These are phyloP conservation scores for Elsinoe fawcettii DNA, from an alignment of 2,329 filamentous ascomycete species.

Conservation along the genomic window DNA sequence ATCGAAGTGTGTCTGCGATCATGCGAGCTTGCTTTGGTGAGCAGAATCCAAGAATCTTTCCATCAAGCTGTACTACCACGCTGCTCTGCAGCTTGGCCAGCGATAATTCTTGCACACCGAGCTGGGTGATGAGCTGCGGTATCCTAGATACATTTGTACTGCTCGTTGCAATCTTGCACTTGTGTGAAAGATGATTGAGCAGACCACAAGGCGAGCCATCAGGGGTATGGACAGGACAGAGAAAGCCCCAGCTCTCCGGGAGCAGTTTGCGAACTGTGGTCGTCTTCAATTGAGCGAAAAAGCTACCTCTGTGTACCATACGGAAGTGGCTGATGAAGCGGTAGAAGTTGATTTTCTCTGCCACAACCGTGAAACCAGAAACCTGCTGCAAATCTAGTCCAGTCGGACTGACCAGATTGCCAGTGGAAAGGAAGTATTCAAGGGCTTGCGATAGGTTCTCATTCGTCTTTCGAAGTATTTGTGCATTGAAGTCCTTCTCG, in stretches of 20 bases:
- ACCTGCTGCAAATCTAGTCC: conserved; percentile 91
- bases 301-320: conserved; percentile 97
- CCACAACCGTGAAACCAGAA: conserved; percentile 91
- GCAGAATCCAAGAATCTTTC: conserved; percentile 83
- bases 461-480: conserved; percentile 72
- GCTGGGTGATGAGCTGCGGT: conserved; percentile 63
- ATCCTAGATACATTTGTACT: conserved; percentile 66
- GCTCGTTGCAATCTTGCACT: conserved; percentile 79
- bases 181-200: conserved; percentile 90
- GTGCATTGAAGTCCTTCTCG: conserved; percentile 66
- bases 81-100: conserved; percentile 75
- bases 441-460: conserved; percentile 80
- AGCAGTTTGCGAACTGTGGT: conserved; percentile 92
- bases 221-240: conserved; percentile 95
- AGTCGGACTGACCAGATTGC: conserved; percentile 83
- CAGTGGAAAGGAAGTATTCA: conserved; percentile 94
- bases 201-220: conserved; percentile 93
- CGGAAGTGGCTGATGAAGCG: conserved; percentile 98
- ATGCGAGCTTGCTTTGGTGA: conserved; percentile 71
- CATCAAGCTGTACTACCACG: conserved; percentile 84
- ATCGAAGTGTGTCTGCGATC: conserved; percentile 78
- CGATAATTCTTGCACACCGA: conserved; percentile 69
- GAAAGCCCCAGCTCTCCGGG: conserved; percentile 95
- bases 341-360: conserved; percentile 97
- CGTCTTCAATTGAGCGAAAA: conserved; percentile 96